Percentiles rank a stretch among this genome's conserved stretches.
These are phyloP conservation scores for Hypholoma fasciculare DNA, from an alignment of 768 basidiomycete genomes.

Conservation along the genomic window DNA sequence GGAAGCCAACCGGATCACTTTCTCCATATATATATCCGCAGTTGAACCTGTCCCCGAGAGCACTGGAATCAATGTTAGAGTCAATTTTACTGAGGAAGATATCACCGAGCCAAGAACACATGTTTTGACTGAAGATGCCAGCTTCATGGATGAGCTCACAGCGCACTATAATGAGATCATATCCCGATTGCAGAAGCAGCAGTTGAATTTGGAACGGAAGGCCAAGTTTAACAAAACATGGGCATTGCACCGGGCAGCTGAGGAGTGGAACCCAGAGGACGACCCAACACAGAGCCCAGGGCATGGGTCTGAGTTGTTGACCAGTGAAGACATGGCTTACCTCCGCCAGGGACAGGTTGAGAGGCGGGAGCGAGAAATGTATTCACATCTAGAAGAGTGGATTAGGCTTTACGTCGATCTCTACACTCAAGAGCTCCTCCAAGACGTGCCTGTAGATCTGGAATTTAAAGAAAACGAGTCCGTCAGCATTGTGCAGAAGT, in stretches of 20 bases:
- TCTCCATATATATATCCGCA: not conserved
- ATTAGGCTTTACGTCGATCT: not conserved
- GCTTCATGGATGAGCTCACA: slow-evolving; percentile 4
- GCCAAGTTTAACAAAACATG: slow-evolving; percentile 2
- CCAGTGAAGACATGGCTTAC: slow-evolving; percentile 4
- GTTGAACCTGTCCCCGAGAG: not conserved
- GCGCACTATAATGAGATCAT: slow-evolving; percentile 4
- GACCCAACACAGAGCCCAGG: not conserved
- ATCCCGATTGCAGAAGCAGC: not conserved
- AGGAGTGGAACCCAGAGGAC: not conserved
- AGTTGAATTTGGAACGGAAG: not conserved
- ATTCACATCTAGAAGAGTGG: slow-evolving; percentile 4
- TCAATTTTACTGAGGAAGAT: not conserved
- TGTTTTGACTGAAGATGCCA: slow-evolving; percentile 3
- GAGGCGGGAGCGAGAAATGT: not conserved
- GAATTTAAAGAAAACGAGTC: not conserved
- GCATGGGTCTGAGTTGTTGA: not conserved
- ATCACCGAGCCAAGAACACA: slow-evolving; percentile 4
- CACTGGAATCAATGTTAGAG: not conserved
- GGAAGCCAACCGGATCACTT: not conserved
- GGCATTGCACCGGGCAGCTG: not conserved
- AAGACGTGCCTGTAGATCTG: slow-evolving; percentile 3
- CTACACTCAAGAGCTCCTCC: slow-evolving; percentile 1
- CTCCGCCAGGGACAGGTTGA: slow-evolving; percentile 8
- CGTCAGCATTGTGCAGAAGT: slow-evolving; percentile 2